Conservation (phyloP, 495 filamentous ascomycete species). For the Alectoria sarmentosa region DNA sequence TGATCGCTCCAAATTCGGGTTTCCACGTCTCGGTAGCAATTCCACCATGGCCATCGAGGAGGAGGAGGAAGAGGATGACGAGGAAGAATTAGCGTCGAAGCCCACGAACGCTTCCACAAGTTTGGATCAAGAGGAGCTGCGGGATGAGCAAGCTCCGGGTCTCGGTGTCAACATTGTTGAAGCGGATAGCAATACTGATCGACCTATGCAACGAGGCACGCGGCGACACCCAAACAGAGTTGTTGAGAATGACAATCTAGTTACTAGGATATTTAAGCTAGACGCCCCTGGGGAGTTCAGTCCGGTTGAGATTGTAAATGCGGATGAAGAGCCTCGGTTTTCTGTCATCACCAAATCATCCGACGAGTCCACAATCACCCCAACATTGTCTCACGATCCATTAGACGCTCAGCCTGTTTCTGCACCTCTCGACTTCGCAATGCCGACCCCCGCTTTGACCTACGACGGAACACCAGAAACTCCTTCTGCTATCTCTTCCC, state of each 20-base stretch:
- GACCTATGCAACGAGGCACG: slow-evolving; percentile 33
- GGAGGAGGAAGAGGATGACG: slow-evolving; percentile 91
- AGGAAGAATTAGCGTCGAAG: slow-evolving; percentile 60
- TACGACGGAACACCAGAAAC: slow-evolving; percentile 25
- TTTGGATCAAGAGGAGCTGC: slow-evolving; percentile 30
- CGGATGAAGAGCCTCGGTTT: slow-evolving; percentile 36
- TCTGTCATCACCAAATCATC: slow-evolving; percentile 43
- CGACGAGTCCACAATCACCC: slow-evolving; percentile 51
- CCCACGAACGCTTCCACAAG: slow-evolving; percentile 37
- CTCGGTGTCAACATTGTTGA: slow-evolving; percentile 46
- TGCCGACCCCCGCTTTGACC: slow-evolving; percentile 23
- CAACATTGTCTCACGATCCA: slow-evolving; percentile 31
- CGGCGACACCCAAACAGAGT: slow-evolving; percentile 28
- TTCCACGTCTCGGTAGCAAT: slow-evolving; percentile 52
- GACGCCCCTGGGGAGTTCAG: background rate
- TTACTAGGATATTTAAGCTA: background rate
- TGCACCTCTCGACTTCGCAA: slow-evolving; percentile 47
- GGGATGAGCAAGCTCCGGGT: slow-evolving; percentile 38
- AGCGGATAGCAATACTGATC: slow-evolving; percentile 10
- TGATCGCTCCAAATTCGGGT: slow-evolving; percentile 55
- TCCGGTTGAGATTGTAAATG: slow-evolving; percentile 38
- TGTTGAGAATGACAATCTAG: background rate
- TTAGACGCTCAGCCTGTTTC: slow-evolving; percentile 43
- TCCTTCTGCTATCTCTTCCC: slow-evolving; percentile 32
- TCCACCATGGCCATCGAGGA: slow-evolving; percentile 80